phyloP scores from a whole-genome alignment of 2,329 filamentous ascomycete species.

The Didymella glomerata region DNA sequence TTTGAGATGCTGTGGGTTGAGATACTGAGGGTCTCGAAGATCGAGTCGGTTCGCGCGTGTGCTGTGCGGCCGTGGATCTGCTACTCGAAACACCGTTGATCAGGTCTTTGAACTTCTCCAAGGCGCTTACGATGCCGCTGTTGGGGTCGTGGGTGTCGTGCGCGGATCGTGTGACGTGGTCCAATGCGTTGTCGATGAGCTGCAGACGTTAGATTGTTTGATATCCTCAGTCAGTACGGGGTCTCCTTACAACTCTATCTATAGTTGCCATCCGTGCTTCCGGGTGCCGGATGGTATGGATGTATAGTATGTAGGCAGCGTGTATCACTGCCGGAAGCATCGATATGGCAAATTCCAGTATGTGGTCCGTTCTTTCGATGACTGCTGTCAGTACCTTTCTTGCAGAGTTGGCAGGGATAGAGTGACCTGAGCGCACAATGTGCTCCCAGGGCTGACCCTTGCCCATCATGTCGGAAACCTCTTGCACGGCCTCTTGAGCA shows the following conservation, averaged over 20 bases:
- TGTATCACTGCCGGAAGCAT: background rate
- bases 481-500: background rate
- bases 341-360: background rate
- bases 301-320: background rate
- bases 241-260: background rate
- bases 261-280: background rate
- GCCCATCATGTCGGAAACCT: background rate
- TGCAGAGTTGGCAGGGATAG: background rate
- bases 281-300: background rate
- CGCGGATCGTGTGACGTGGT: background rate
- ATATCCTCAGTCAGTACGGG: background rate
- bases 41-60: background rate
- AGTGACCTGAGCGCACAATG: background rate
- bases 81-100: background rate
- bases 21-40: background rate
- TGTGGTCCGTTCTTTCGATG: background rate
- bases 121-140: background rate
- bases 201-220: background rate
- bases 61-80: background rate
- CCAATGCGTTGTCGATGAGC: background rate
- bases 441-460: background rate
- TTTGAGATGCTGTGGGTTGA: too few species aligned
- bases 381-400: background rate
- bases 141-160: background rate
- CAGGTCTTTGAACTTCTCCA: background rate